Evolutionary conservation across 768 basidiomycete species (phyloP).

Genomic region (Tylopilus vinaceipallidus): DNA sequence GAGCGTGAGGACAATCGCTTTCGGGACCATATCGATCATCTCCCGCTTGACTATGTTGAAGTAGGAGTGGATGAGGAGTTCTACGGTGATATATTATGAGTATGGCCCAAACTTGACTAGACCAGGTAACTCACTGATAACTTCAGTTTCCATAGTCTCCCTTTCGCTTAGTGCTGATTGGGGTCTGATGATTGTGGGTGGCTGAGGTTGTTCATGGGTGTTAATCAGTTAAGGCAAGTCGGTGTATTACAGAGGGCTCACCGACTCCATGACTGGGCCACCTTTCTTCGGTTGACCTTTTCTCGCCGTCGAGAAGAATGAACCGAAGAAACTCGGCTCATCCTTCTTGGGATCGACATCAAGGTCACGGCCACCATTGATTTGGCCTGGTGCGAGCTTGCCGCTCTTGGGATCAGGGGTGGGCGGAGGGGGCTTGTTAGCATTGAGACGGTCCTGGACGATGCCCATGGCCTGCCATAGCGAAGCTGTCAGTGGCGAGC

Average conservation of each 20-base stretch:
- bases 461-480: slow-evolving; percentile 75
- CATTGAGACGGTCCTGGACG: slow-evolving; percentile 78
- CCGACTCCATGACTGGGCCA: slow-evolving; percentile 56
- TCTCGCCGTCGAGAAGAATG: slow-evolving; percentile 79
- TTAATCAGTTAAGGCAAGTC: slow-evolving; percentile 13
- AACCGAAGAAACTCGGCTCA: slow-evolving; percentile 89
- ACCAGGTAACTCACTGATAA: slow-evolving; percentile 79
- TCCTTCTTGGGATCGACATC: slow-evolving; percentile 90
- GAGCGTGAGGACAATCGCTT: slow-evolving; percentile 88
- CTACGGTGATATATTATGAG: slow-evolving; percentile 38
- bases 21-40: slow-evolving; percentile 99
- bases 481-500: slow-evolving; percentile 1
- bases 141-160: slow-evolving; percentile 98
- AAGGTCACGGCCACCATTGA: slow-evolving; percentile 94
- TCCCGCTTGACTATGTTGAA: slow-evolving; percentile 99
- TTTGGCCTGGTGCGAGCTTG: slow-evolving; percentile 54
- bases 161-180: slow-evolving; percentile 89
- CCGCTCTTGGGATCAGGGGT: slow-evolving; percentile 64
- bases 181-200: slow-evolving; percentile 85
- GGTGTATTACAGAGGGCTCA: slow-evolving; percentile 25
- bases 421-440: slow-evolving; percentile 66
- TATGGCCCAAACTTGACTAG: not conserved
- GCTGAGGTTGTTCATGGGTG: slow-evolving; percentile 39
- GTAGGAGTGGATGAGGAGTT: slow-evolving; percentile 94
- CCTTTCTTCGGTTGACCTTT: slow-evolving; percentile 67